These are phyloP conservation scores for Bipolaris gigantea DNA, from an alignment of 2,329 filamentous ascomycete genomes.

Conservation along the genomic window DNA sequence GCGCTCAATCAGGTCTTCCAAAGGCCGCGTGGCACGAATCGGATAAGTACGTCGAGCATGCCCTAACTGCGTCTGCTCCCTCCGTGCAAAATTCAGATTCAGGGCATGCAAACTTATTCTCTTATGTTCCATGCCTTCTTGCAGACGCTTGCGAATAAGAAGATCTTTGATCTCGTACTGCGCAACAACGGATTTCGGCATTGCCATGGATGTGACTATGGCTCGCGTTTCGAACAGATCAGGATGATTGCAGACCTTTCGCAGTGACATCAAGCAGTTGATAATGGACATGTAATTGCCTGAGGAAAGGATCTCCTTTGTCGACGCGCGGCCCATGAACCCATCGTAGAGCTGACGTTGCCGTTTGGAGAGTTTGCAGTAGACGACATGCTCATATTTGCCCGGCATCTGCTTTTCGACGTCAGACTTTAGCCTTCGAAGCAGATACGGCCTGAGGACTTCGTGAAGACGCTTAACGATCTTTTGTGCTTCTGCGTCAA, in stretches of 20 bases:
- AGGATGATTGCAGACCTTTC: conserved; percentile 98
- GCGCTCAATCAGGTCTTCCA: conserved; percentile 71
- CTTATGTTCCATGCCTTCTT: conserved; percentile 64
- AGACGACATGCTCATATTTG: conserved; percentile 96
- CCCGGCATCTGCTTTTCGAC: conserved; percentile 99
- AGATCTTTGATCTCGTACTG: conserved; percentile 74
- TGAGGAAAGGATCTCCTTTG: conserved; percentile 81
- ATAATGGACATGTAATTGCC: conserved; percentile 98
- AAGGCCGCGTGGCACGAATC: conserved; percentile 65
- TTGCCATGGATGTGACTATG: conserved; percentile 95
- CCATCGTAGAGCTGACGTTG: conserved; percentile 96
- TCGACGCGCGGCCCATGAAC: conserved; percentile 88
- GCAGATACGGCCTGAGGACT: conserved; percentile 85
- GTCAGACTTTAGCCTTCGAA: conserved; percentile 89
- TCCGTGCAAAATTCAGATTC: conserved; percentile 72
- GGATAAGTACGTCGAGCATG: conserved; percentile 43
- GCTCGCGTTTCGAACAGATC: conserved; percentile 95
- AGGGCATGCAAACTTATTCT: conserved; percentile 74
- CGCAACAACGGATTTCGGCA: conserved; percentile 75
- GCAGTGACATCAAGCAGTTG: conserved; percentile 95
- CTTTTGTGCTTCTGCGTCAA: conserved; percentile 90
- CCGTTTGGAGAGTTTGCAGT: conserved; percentile 91
- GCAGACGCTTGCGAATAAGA: conserved; percentile 66
- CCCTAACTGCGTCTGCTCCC: conserved; percentile 65
- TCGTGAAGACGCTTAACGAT: conserved; percentile 94